A percentile compares a stretch with the other conserved stretches of the same genome.
These are phyloP conservation scores for Lentinula guzmanii DNA, from an alignment of 768 basidiomycete genomes.

Conservation along the genomic window DNA sequence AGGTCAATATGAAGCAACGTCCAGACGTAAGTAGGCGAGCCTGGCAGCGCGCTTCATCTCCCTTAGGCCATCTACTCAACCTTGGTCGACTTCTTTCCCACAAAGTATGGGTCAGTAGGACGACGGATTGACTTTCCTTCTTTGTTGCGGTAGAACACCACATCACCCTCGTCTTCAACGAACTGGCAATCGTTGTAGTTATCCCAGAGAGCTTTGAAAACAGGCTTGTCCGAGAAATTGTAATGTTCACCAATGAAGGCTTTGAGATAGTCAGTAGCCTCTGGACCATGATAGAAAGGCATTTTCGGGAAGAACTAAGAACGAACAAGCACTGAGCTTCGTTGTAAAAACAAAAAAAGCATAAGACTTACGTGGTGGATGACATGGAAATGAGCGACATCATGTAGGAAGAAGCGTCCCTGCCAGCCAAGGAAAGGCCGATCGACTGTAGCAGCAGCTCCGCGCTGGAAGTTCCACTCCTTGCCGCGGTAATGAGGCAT, in stretches of 20 bases:
- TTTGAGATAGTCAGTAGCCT: slow-evolving; percentile 44
- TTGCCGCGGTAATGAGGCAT: slow-evolving; percentile 53
- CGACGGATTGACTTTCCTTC: slow-evolving; percentile 30
- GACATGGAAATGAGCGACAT: slow-evolving; percentile 60
- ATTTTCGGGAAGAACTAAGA: slow-evolving; percentile 52
- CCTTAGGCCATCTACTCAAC: not conserved
- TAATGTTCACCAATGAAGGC: slow-evolving; percentile 48
- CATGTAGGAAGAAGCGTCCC: slow-evolving; percentile 63
- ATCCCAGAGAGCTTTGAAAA: slow-evolving; percentile 44
- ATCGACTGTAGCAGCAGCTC: slow-evolving; percentile 57
- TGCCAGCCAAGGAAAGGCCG: slow-evolving; percentile 55
- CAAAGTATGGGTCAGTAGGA: slow-evolving; percentile 19
- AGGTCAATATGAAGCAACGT: not conserved
- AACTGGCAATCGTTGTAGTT: slow-evolving; percentile 53
- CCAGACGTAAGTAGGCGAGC: not conserved
- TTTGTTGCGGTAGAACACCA: slow-evolving; percentile 41
- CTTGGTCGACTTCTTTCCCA: not conserved
- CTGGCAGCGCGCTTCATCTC: not conserved
- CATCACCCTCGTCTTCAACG: slow-evolving; percentile 48
- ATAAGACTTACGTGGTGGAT: slow-evolving; percentile 44
- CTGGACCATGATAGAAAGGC: slow-evolving; percentile 53
- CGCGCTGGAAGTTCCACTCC: slow-evolving; percentile 57
- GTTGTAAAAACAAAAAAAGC: not conserved
- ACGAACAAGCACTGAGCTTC: not conserved
- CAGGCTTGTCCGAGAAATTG: slow-evolving; percentile 30